Conservation (phyloP, 1,284 basidiomycete genomes). For the Sutorius eximius region DNA sequence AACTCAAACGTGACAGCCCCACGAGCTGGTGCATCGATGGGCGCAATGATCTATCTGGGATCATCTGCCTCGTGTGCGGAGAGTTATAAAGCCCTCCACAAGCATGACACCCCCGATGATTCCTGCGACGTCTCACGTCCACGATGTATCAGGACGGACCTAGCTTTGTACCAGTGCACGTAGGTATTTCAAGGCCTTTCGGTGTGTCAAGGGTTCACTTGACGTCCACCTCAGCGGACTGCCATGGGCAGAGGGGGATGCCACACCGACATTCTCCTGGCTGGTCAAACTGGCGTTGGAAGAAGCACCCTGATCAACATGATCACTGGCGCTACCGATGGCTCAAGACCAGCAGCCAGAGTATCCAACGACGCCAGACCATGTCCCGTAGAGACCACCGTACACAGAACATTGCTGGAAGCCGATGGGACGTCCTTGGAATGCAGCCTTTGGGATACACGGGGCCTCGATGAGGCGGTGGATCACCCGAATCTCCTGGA, state of each 20-base stretch:
- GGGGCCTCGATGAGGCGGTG: slow-evolving; percentile 31
- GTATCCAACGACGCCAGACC: slow-evolving; percentile 30
- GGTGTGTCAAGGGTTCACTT: not conserved
- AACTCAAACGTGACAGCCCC: not conserved
- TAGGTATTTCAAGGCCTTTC: slow-evolving; percentile 8
- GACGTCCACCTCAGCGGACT: slow-evolving; percentile 1
- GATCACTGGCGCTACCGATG: slow-evolving; percentile 19
- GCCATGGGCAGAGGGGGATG: not conserved
- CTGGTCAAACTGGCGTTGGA: slow-evolving; percentile 30
- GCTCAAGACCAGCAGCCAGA: slow-evolving; percentile 14
- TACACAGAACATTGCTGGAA: slow-evolving; percentile 12
- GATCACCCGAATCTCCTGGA: slow-evolving; percentile 28
- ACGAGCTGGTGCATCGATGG: not conserved
- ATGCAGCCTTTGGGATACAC: slow-evolving; percentile 26
- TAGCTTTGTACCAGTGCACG: not conserved
- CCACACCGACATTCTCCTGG: slow-evolving; percentile 22
- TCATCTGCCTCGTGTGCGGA: slow-evolving; percentile 19
- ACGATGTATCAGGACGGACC: not conserved
- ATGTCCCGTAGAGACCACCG: slow-evolving; percentile 24
- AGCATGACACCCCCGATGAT: not conserved
- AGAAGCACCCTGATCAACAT: slow-evolving; percentile 31
- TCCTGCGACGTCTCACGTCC: slow-evolving; percentile 2
- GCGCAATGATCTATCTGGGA: slow-evolving; percentile 19
- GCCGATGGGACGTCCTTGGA: slow-evolving; percentile 6
- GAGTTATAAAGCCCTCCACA: slow-evolving; percentile 3